Evolutionary conservation across 768 basidiomycete genomes (phyloP).

Genomic region (Russula compacta): DNA sequence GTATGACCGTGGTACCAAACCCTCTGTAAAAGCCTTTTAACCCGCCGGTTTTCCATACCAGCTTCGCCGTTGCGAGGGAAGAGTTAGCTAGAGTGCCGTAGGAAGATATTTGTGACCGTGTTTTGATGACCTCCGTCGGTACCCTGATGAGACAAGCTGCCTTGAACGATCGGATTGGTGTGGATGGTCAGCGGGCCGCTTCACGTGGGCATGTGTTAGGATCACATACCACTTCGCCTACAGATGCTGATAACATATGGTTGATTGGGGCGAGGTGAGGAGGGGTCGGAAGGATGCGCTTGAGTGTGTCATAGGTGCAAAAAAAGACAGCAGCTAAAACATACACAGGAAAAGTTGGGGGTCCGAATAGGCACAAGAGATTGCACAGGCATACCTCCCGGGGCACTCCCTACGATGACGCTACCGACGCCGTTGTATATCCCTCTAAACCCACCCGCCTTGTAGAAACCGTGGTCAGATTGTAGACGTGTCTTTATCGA

Average conservation of each 20-base stretch:
- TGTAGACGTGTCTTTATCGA: conserved; percentile 95
- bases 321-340: conserved; percentile 89
- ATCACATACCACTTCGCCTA: conserved; percentile 43
- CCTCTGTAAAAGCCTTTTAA: conserved; percentile 80
- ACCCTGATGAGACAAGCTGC: conserved; percentile 89
- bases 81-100: conserved; percentile 51
- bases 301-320: conserved; percentile 85
- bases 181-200: conserved; percentile 2
- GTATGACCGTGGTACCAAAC: conserved; percentile 68
- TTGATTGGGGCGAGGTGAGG: conserved; percentile 55
- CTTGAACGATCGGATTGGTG: conserved; percentile 29
- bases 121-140: conserved; percentile 95
- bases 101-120: conserved; percentile 77
- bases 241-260: conserved; percentile 44
- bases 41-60: conserved; percentile 54
- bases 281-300: conserved; percentile 57
- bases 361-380: background rate
- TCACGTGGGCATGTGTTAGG: background rate
- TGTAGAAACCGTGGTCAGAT: conserved; percentile 74
- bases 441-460: conserved; percentile 80
- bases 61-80: conserved; percentile 49
- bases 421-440: conserved; percentile 93
- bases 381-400: conserved; percentile 57
- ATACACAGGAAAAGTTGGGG: background rate
- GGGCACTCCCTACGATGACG: conserved; percentile 90